Evolutionary conservation across 108 stramenopile genomes (phyloP), one percentile per base, ranked within the genome.

Genomic region (Conticribra weissflogii): DNA sequence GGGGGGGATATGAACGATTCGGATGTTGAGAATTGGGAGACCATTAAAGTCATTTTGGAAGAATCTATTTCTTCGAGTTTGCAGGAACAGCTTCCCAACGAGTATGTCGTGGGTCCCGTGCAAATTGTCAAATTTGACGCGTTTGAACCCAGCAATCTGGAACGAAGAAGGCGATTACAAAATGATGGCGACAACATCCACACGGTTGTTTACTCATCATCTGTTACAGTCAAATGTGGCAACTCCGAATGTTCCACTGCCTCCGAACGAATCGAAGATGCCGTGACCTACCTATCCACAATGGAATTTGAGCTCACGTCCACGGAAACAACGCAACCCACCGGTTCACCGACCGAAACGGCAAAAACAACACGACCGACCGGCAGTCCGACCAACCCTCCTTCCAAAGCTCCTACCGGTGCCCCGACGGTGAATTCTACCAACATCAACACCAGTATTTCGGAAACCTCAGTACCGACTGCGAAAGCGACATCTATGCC

Each of bases 81-180:
- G 24, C 30, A 33, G 45, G 57, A 65, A 33, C 22, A 45, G 0
- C 72, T 64, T 25, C 72, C 72, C 4, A 19, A 22, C 22, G 72
- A 63, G 57, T 65, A 59, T 33, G 15, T 22, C 8, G 28, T 73
- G 5, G 63, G 57, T 27, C 22, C 72, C 1, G 55, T 73, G 0
- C 44, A 59, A 52, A 34, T 73, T 32, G 49, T 59, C 14, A 65
- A 55, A 15, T 63, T 73, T 52, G 56, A 73, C 51, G 63, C 55
- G 31, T 54, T 31, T 50, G 45, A 45, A 9, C 33, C 18, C 0
- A 15, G 19, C 29, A 29, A 15, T 33, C 28, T 16, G 3, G 25
- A 0, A 54, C 30, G 16, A 9, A 36, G 12, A 15, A 34, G n/a
- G n/a, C n/a, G n/a, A n/a, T n/a, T n/a, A n/a, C n/a, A 16, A 3